phyloP scores from a whole-genome alignment of 140 eudicot species.

The Bidens hawaiensis region DNA sequence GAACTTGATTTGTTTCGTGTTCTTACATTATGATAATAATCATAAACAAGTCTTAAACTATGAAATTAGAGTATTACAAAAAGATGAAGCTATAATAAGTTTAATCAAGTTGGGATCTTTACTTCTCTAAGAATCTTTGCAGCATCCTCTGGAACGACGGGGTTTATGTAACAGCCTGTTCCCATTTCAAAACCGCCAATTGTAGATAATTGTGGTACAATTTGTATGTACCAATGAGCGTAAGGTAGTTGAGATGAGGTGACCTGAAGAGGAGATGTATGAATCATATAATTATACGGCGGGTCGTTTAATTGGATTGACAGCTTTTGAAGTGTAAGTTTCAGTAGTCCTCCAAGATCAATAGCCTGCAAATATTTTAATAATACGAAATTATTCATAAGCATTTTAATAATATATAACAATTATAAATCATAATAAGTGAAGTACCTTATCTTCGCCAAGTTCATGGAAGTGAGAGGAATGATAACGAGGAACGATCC shows the following conservation, averaged over 20 bases:
- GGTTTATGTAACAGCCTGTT: slow-evolving; percentile 84
- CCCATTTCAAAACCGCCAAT: slow-evolving; percentile 89
- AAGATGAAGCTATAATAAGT: neutral
- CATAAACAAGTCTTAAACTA: neutral
- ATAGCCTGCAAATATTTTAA: slow-evolving; percentile 63
- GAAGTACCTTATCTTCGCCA: slow-evolving; percentile 60
- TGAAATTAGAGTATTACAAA: slow-evolving; percentile 1
- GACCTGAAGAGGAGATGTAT: slow-evolving; percentile 57
- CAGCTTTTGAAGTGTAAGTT: slow-evolving; percentile 69
- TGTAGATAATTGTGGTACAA: slow-evolving; percentile 71
- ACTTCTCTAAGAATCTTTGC: slow-evolving; percentile 70
- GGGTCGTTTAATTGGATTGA: slow-evolving; percentile 76
- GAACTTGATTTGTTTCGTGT: slow-evolving; percentile 17
- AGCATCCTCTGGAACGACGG: slow-evolving; percentile 92
- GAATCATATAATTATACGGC: slow-evolving; percentile 88
- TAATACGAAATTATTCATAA: no score
- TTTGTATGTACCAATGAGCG: slow-evolving; percentile 83
- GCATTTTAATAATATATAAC: neutral
- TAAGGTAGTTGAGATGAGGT: slow-evolving; percentile 42
- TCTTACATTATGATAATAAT: slow-evolving; percentile 11
- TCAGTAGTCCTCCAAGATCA: slow-evolving; percentile 89
- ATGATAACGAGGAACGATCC: slow-evolving; percentile 85
- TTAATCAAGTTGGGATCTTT: slow-evolving; percentile 16
- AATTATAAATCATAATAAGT: neutral
- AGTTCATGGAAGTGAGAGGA: slow-evolving; percentile 77